These are phyloP conservation scores for Stachybotrys chlorohalonatus DNA, from an alignment of 2,329 filamentous ascomycete species.

Conservation along the genomic window DNA sequence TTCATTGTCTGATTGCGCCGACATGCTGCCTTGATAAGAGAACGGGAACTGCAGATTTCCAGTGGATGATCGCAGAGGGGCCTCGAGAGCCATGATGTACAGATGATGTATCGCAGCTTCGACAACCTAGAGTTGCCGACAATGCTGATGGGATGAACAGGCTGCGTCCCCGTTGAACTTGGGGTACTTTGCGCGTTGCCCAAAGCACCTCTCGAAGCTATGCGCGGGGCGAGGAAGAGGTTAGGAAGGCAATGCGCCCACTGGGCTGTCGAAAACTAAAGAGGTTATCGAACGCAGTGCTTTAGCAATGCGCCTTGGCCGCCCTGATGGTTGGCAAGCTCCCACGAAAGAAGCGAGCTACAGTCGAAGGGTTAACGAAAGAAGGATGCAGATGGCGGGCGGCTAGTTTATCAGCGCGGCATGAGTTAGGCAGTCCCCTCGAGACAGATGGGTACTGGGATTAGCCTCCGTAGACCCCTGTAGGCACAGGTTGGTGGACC, in stretches of 20 bases:
- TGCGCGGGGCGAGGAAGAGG: neutral
- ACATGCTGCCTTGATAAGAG: slow-evolving; percentile 41
- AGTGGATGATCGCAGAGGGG: slow-evolving; percentile 53
- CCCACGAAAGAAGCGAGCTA: slow-evolving; percentile 11
- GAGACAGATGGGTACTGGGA: neutral
- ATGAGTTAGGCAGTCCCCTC: neutral
- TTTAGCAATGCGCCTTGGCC: neutral
- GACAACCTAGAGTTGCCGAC: slow-evolving; percentile 3
- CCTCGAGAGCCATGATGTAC: slow-evolving; percentile 30
- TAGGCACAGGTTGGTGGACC: neutral
- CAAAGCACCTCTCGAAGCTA: no score
- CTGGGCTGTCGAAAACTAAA: neutral
- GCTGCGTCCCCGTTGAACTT: neutral
- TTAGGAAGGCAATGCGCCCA: neutral
- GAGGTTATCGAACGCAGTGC: neutral
- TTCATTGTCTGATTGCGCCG: slow-evolving; percentile 43
- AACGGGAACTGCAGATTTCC: slow-evolving; percentile 32
- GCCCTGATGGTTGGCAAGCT: slow-evolving; percentile 12
- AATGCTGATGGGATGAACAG: neutral
- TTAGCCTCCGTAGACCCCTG: neutral
- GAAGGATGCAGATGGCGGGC: slow-evolving; percentile 14
- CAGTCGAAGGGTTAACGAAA: slow-evolving; percentile 1
- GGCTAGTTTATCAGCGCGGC: slow-evolving; percentile 3
- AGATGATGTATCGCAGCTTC: slow-evolving; percentile 4
- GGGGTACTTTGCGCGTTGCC: no score